phyloP scores from a whole-genome alignment of 2,329 filamentous ascomycete species.

The Aspergillus cejpii region DNA sequence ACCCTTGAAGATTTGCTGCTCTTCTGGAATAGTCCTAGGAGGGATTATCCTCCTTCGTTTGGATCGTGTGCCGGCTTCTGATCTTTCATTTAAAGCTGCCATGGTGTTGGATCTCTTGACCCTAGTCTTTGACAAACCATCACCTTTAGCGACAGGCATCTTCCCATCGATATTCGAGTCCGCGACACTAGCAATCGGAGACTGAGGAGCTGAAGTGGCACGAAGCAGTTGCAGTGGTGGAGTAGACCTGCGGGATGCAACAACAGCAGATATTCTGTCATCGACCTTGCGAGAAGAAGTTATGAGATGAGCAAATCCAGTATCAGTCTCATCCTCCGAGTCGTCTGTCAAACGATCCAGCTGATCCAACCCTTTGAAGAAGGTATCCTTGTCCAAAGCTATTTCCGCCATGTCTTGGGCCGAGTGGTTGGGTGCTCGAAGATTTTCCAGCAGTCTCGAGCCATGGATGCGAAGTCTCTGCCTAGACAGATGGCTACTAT shows the following conservation, averaged over 20 bases:
- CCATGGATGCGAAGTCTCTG: constrained; percentile 12
- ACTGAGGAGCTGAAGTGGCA: constrained; percentile 2
- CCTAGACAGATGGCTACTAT: constrained; percentile 6
- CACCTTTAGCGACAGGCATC: not conserved
- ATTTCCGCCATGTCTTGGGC: constrained; percentile 16
- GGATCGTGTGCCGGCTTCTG: constrained; percentile 8
- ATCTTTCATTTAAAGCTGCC: constrained; percentile 9
- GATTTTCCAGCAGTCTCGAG: constrained; percentile 3
- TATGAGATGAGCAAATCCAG: constrained; percentile 17
- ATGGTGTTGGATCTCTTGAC: constrained; percentile 13
- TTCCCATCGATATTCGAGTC: not conserved
- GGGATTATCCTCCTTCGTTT: constrained; percentile 31
- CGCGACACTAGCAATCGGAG: not conserved
- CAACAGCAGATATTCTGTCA: not conserved
- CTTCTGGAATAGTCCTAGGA: constrained; percentile 46
- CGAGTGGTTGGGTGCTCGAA: constrained; percentile 12
- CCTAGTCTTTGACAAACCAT: not conserved
- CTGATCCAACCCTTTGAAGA: constrained; percentile 34
- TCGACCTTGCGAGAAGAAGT: constrained; percentile 1
- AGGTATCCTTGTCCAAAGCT: constrained; percentile 25
- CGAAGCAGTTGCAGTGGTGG: constrained; percentile 1
- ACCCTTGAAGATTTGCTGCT: constrained; percentile 53
- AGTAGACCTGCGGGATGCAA: not conserved
- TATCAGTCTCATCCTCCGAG: constrained; percentile 20
- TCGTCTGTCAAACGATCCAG: constrained; percentile 26